phyloP scores from a whole-genome alignment of 1,284 basidiomycete genomes.

The Tetrapyrgos nigripes region DNA sequence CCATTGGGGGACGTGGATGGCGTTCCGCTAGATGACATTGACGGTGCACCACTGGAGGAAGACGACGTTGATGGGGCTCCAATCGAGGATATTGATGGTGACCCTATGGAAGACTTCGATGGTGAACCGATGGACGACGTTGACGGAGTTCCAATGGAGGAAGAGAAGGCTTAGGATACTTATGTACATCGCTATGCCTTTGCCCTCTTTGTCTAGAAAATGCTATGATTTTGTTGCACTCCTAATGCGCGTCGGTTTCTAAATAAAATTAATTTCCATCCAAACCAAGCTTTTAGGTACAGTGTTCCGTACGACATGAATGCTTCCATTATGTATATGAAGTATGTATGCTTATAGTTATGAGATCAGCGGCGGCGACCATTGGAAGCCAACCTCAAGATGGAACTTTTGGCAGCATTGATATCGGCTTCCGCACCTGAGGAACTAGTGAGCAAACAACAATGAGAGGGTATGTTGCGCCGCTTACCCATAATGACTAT shows the following conservation, averaged over 20 bases:
- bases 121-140: slow-evolving; percentile 52
- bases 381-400: slow-evolving; percentile 68
- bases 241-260: no score
- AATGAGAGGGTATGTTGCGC: background rate
- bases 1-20: slow-evolving; percentile 46
- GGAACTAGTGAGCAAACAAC: slow-evolving; percentile 9
- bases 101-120: slow-evolving; percentile 41
- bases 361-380: slow-evolving; percentile 52
- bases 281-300: no score
- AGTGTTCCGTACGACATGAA: no score
- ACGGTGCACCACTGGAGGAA: slow-evolving; percentile 56
- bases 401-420: slow-evolving; percentile 80
- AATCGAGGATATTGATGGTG: slow-evolving; percentile 48
- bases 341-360: background rate
- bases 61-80: slow-evolving; percentile 41
- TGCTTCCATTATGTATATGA: no score
- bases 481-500: slow-evolving; percentile 84
- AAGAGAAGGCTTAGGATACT: slow-evolving; percentile 42
- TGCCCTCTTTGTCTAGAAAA: slow-evolving; percentile 28
- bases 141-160: slow-evolving; percentile 56
- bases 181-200: slow-evolving; percentile 44
- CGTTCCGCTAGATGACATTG: slow-evolving; percentile 51
- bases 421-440: slow-evolving; percentile 75
- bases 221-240: no score
- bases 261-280: no score